Base-by-base conservation (phyloP, 2,329 filamentous ascomycete genomes). In the Penicillium sp. region DNA sequence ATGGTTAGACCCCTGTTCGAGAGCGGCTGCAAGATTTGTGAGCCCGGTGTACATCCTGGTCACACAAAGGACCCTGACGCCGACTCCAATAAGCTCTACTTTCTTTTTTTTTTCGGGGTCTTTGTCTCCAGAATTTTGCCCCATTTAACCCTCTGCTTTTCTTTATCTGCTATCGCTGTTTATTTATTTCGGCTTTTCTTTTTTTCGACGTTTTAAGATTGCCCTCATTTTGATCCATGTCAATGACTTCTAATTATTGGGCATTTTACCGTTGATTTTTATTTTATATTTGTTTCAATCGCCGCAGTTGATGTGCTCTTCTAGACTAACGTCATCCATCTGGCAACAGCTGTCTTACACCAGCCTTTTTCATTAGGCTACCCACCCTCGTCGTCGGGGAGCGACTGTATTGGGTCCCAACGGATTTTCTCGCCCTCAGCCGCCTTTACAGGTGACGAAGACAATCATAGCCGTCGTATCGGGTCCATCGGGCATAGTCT, bases 401-500 rank as follows among this genome's bases (percentile, higher is more conserved):
- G 68, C 61, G 73, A 75, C 64, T 76, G 71, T 63, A 67, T 71
- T 58, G 66, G 63, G 52, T 48, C 52, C 14, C 56, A 58, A 49
- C 68, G 70, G 55, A 58, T 60, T 23, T 73, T 68, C 57, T 63
- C 72, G 58, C 64, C 67, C 61, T 59, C 69, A 60, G 65, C 69
- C 54, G 65, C 66, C 35, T 72, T 71, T 61, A 67, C 68, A 59
- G 33, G 52, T 33, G 71, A 73, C 43, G 70, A 71, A 63, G 74
- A 79, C 64, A 79, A 81, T 64, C 74, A 74, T 61, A 71, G 75
- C 67, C 77, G 79, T 65, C 79, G 79, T 72, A 78, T 81, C 68
- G 75, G 74, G 64, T 66, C 71, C 59, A 71, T 81, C 65, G 71
- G 72, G 63, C 75, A 79, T 64, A 73, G 76, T 66, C 65, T 75